These are phyloP conservation scores for Cladorrhinum sp. DNA, from an alignment of 2,329 filamentous ascomycete species.

Conservation along the genomic window DNA sequence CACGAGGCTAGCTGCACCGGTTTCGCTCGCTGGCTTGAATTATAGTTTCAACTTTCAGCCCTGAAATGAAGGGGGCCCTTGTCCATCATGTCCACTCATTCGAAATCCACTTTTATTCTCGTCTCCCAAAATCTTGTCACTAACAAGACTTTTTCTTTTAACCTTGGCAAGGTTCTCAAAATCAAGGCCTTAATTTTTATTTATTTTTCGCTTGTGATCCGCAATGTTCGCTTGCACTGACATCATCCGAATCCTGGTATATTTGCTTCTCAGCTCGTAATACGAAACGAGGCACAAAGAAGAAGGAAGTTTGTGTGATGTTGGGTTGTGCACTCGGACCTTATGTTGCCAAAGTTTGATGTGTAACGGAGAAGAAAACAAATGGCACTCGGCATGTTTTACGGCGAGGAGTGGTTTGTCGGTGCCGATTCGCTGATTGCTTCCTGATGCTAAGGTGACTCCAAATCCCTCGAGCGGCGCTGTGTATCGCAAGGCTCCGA, in stretches of 20 bases:
- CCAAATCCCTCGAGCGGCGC: neutral
- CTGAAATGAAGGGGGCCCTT: conserved; percentile 8
- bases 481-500: neutral
- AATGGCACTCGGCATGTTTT: neutral
- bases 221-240: neutral
- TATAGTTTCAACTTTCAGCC: conserved; percentile 18
- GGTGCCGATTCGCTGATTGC: neutral
- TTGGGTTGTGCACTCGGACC: neutral
- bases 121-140: neutral
- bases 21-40: conserved; percentile 1
- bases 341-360: neutral
- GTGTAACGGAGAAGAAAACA: neutral
- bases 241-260: too few species aligned
- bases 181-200: too few species aligned
- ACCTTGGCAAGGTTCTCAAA: neutral
- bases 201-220: neutral
- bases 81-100: neutral
- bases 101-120: neutral
- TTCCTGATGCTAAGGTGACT: neutral
- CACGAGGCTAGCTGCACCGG: conserved; percentile 19
- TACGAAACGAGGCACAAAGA: neutral
- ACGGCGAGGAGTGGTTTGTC: neutral
- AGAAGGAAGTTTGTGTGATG: neutral
- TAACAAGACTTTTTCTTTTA: neutral
- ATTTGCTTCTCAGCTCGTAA: neutral